Percentiles rank a stretch among this genome's conserved stretches.
Evolutionary conservation across 78 protist species (phyloP).

Genomic region (Monosiga brevicollis): DNA sequence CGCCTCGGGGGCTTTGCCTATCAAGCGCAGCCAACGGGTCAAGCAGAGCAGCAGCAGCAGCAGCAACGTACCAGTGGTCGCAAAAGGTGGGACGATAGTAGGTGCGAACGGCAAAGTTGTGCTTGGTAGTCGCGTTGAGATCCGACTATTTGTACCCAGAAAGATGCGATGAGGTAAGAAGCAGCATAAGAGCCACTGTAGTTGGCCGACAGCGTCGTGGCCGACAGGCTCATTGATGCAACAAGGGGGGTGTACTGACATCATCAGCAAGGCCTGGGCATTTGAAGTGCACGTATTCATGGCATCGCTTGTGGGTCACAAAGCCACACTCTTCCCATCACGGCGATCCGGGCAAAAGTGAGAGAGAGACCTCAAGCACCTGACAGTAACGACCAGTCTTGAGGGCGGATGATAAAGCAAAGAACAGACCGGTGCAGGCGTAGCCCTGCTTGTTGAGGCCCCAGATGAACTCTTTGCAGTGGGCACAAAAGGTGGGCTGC

Average conservation of each 20-base stretch:
- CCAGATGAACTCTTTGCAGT: conserved; percentile 32
- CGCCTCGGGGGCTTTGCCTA: no score
- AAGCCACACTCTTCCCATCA: no score
- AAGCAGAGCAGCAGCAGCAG: no score
- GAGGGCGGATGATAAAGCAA: no score
- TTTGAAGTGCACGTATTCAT: no score
- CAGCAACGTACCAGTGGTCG: no score
- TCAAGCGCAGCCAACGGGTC: no score
- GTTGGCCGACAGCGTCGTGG: conserved; percentile 19
- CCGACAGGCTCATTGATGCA: neutral
- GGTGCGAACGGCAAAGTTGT: conserved; percentile 15
- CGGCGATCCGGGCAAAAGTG: no score
- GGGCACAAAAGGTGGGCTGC: conserved; percentile 29
- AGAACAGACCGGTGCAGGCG: neutral
- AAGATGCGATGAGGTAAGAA: neutral
- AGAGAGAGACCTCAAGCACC: neutral
- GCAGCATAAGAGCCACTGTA: conserved; percentile 9
- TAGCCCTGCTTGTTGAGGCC: conserved; percentile 20
- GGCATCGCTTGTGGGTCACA: neutral
- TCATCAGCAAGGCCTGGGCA: neutral
- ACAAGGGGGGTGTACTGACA: neutral
- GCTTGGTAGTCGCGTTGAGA: conserved; percentile 7
- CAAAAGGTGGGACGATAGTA: conserved; percentile 34
- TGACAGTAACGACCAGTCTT: no score
- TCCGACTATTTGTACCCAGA: neutral